phyloP scores from a whole-genome alignment of 1,284 basidiomycete species.

The Apiotrichum brassicae region DNA sequence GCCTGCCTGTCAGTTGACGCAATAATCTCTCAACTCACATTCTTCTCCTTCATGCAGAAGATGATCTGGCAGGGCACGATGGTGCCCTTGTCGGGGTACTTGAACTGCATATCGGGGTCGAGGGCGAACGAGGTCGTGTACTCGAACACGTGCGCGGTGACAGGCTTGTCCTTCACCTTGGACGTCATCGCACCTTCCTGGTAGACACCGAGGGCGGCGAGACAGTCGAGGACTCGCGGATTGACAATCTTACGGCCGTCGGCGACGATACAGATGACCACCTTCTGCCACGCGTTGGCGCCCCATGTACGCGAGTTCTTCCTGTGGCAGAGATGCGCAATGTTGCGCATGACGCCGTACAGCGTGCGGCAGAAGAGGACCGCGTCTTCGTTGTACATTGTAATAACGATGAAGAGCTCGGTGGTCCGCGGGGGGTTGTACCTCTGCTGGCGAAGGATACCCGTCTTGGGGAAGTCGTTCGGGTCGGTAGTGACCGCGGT shows the following conservation, averaged over 20 bases:
- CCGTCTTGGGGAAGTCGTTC: slow-evolving; percentile 77
- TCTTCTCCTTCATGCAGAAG: slow-evolving; percentile 71
- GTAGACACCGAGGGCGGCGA: slow-evolving; percentile 53
- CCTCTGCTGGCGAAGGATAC: slow-evolving; percentile 81
- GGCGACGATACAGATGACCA: slow-evolving; percentile 91
- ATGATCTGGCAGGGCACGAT: slow-evolving; percentile 88
- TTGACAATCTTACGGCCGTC: slow-evolving; percentile 90
- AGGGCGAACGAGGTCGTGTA: slow-evolving; percentile 81
- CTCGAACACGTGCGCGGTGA: slow-evolving; percentile 92
- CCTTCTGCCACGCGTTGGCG: slow-evolving; percentile 93
- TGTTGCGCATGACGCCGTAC: slow-evolving; percentile 91
- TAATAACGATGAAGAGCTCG: slow-evolving; percentile 90
- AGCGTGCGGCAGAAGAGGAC: slow-evolving; percentile 87
- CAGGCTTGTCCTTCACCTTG: slow-evolving; percentile 74
- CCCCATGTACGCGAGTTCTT: slow-evolving; percentile 97
- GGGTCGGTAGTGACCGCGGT: slow-evolving; percentile 90
- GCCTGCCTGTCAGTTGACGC: slow-evolving; percentile 47
- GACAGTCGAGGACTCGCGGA: slow-evolving; percentile 86
- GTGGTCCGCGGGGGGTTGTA: slow-evolving; percentile 63
- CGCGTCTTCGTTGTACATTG: slow-evolving; percentile 97
- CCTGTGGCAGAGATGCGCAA: slow-evolving; percentile 80
- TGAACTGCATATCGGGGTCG: slow-evolving; percentile 83
- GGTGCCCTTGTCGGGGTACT: slow-evolving; percentile 78
- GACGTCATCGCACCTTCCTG: slow-evolving; percentile 76
- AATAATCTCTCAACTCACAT: slow-evolving; percentile 59